Conservation (phyloP, 116 monocot genomes). For the Papilionanthe hybrid region DNA sequence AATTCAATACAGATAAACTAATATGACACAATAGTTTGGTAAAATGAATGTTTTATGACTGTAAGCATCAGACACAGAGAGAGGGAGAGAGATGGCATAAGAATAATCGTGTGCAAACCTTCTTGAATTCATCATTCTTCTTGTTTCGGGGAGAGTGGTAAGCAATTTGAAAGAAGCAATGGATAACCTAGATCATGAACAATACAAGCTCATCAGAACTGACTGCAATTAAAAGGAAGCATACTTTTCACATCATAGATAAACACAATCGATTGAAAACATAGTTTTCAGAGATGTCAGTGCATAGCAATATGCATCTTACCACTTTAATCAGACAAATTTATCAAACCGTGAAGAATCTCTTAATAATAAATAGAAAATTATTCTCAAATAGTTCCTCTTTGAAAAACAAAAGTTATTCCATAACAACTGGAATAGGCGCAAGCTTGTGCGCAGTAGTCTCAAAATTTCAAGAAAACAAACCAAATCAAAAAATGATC, state of each 20-base stretch:
- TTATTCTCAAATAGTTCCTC: background rate
- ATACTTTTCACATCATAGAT: background rate
- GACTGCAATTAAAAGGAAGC: background rate
- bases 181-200: background rate
- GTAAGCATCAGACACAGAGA: background rate
- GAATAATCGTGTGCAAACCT: background rate
- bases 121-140: conserved; percentile 3
- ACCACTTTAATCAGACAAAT: background rate
- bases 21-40: background rate
- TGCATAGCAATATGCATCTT: background rate
- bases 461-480: background rate
- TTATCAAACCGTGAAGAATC: background rate
- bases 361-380: background rate
- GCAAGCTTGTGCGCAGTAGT: background rate
- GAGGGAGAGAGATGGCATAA: background rate
- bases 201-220: background rate
- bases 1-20: too few species aligned
- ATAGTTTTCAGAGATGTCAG: background rate
- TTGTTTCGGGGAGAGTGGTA: background rate
- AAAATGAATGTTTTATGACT: background rate
- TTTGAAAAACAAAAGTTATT: background rate
- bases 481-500: background rate
- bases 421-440: background rate
- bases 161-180: conserved; percentile 1
- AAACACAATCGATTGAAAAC: background rate